phyloP scores from a whole-genome alignment of 306 rosid genomes.

The Quercus gilva region DNA sequence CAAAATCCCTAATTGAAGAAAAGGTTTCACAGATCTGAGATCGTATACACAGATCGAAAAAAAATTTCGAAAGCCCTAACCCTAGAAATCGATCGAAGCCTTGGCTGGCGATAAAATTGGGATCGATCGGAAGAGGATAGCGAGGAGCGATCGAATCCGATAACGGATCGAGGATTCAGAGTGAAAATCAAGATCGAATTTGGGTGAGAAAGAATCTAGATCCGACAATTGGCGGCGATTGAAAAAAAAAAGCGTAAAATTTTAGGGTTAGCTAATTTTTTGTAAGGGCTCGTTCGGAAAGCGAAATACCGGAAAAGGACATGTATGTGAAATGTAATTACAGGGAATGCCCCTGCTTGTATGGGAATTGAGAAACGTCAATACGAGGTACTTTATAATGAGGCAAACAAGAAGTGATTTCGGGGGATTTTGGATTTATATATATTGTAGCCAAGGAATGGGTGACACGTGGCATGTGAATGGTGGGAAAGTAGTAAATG shows the following conservation, averaged over 20 bases:
- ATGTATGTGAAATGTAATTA: constrained; percentile 40
- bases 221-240: constrained; percentile 56
- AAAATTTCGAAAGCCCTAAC: constrained; percentile 40
- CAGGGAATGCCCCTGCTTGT: constrained; percentile 34
- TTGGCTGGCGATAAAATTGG: constrained; percentile 21
- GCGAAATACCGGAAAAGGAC: constrained; percentile 47
- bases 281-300: constrained; percentile 26
- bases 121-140: constrained; percentile 30
- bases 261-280: constrained; percentile 51
- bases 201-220: constrained; percentile 33
- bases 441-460: not conserved
- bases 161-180: constrained; percentile 1
- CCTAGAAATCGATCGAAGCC: constrained; percentile 35
- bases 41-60: constrained; percentile 27
- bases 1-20: constrained; percentile 16
- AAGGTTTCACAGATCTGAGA: constrained; percentile 30
- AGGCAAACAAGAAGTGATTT: not conserved
- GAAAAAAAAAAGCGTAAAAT: constrained; percentile 40
- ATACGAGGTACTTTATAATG: constrained; percentile 35
- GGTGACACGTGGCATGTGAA: constrained; percentile 31
- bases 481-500: not conserved
- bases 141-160: not conserved
- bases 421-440: constrained; percentile 32
- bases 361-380: constrained; percentile 13
- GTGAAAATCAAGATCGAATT: constrained; percentile 27